These are phyloP conservation scores for Pythium utonaiense DNA, from an alignment of 352 stramenopile genomes.

Conservation along the genomic window DNA sequence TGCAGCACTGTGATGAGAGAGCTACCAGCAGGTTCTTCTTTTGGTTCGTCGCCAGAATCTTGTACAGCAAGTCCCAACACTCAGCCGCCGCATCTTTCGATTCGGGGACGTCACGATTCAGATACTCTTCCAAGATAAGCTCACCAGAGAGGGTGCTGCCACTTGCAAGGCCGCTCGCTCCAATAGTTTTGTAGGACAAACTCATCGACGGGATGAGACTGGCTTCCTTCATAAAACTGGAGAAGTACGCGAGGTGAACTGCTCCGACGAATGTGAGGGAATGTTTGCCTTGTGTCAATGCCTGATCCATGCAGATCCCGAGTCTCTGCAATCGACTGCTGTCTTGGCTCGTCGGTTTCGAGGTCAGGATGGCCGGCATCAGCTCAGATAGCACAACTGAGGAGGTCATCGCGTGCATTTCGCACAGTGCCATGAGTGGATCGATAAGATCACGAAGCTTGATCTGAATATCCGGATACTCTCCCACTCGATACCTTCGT, in stretches of 20 bases:
- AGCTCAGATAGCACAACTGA: conserved; percentile 37
- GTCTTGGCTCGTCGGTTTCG: neutral
- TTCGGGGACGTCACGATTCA: conserved; percentile 28
- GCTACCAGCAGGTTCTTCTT: conserved; percentile 65
- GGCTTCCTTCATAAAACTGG: conserved; percentile 31
- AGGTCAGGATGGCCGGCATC: conserved; percentile 19
- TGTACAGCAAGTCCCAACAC: conserved; percentile 72
- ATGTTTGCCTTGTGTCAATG: conserved; percentile 7
- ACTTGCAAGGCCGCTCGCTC: conserved; percentile 57
- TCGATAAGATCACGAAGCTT: conserved; percentile 58
- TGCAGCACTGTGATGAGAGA: conserved; percentile 49
- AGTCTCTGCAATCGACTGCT: conserved; percentile 3
- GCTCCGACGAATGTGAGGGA: conserved; percentile 20
- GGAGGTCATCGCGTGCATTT: conserved; percentile 34
- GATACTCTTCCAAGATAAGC: conserved; percentile 59
- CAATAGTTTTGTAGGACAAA: conserved; percentile 40
- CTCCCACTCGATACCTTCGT: conserved; percentile 61
- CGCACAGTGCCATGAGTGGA: conserved; percentile 61
- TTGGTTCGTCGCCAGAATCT: conserved; percentile 58
- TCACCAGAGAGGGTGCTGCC: conserved; percentile 54
- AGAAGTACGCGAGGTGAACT: conserved; percentile 49
- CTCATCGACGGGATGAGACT: conserved; percentile 29
- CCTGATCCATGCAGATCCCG: conserved; percentile 12
- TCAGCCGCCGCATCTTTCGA: conserved; percentile 26
- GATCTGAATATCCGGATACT: conserved; percentile 83